Evolutionary conservation across 2,329 filamentous ascomycete species (phyloP).

Genomic region (Achaetomium macrosporum): DNA sequence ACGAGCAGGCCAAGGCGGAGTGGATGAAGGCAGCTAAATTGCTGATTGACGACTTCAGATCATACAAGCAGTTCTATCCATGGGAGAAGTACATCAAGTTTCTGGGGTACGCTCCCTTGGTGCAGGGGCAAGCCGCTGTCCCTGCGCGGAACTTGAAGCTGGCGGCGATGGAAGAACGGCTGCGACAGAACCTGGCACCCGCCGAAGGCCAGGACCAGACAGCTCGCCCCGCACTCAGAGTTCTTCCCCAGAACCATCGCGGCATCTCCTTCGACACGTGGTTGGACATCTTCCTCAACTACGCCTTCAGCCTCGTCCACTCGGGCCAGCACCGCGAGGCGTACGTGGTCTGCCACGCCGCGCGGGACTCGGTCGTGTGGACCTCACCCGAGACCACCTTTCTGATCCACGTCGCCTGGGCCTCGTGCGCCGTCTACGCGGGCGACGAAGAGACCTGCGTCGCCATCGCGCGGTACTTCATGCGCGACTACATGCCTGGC

Average conservation of each 20-base stretch:
- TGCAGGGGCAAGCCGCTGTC: constrained; percentile 33
- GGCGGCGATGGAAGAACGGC: constrained; percentile 49
- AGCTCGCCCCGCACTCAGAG: constrained; percentile 19
- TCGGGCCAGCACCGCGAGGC: constrained; percentile 62
- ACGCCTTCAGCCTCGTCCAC: constrained; percentile 69
- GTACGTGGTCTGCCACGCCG: constrained; percentile 74
- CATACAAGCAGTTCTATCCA: constrained; percentile 57
- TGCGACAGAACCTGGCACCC: constrained; percentile 41
- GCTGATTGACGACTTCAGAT: constrained; percentile 58
- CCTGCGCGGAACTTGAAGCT: constrained; percentile 38
- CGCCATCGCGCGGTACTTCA: constrained; percentile 72
- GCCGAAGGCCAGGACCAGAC: constrained; percentile 28
- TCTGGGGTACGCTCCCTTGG: constrained; percentile 37
- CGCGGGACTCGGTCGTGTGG: constrained; percentile 76
- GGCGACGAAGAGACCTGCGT: constrained; percentile 73
- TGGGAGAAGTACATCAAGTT: constrained; percentile 61
- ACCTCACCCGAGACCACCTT: constrained; percentile 62
- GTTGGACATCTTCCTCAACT: constrained; percentile 86
- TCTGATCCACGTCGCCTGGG: constrained; percentile 70
- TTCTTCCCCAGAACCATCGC: constrained; percentile 42
- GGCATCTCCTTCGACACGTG: constrained; percentile 77
- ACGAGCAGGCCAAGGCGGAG: constrained; percentile 37
- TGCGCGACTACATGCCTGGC: constrained; percentile 72
- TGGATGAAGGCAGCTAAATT: constrained; percentile 57
- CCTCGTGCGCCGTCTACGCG: constrained; percentile 76